Evolutionary conservation across 108 stramenopile species (phyloP).

Genomic region (Nannochloropsis oceanica): DNA sequence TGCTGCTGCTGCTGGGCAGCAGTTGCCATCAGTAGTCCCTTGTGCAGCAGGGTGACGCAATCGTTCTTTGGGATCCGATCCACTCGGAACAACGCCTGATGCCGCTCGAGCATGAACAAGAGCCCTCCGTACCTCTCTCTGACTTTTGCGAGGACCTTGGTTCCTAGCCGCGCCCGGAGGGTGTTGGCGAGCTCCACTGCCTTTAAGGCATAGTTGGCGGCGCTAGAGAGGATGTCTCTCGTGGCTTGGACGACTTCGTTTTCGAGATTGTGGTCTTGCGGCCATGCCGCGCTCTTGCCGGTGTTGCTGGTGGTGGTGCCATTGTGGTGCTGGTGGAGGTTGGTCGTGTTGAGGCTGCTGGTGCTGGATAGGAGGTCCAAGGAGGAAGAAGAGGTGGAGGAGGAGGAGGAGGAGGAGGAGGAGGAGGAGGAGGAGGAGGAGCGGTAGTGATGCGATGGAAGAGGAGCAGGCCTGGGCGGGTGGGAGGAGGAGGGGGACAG

Average conservation of each 20-base stretch:
- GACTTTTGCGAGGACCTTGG: background rate
- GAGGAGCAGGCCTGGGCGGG: too few species aligned
- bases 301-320: too few species aligned
- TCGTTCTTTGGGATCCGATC: background rate
- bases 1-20: background rate
- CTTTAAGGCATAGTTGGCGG: background rate
- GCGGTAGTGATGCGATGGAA: too few species aligned
- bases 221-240: background rate
- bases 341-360: too few species aligned
- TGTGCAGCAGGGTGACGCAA: background rate
- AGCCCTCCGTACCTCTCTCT: background rate
- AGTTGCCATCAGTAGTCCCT: background rate
- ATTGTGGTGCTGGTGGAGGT: too few species aligned
- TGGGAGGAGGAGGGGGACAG: too few species aligned
- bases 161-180: background rate
- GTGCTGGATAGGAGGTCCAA: too few species aligned
- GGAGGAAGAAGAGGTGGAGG: too few species aligned
- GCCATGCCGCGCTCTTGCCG: background rate
- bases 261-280: background rate
- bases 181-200: background rate
- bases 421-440: too few species aligned
- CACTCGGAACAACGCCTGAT: background rate
- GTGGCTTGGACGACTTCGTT: background rate
- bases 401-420: too few species aligned
- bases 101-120: background rate